phyloP scores from a whole-genome alignment of 2,329 filamentous ascomycete genomes.

The Colletotrichum tabaci region DNA sequence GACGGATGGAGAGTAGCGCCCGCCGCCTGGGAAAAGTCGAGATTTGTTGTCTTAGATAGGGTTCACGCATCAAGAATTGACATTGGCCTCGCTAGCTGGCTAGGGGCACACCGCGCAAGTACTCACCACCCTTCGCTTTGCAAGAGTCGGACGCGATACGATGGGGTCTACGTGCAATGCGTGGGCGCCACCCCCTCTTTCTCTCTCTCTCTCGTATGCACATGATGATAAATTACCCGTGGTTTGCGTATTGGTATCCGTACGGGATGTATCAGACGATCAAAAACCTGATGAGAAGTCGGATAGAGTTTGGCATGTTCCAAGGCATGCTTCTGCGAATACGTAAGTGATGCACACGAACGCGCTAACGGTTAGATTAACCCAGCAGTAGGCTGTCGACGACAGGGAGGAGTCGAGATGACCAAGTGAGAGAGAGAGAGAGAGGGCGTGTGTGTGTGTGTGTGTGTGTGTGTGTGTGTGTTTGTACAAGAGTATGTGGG shows the following conservation, averaged over 20 bases:
- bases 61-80: conserved; percentile 12
- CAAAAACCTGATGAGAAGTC: conserved; percentile 25
- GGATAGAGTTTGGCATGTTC: conserved; percentile 38
- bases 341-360: conserved; percentile 34
- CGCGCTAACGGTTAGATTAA: conserved; percentile 28
- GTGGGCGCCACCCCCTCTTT: not conserved
- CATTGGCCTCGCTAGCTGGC: conserved; percentile 6
- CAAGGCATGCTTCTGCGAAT: conserved; percentile 33
- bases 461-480: not conserved
- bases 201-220: not conserved
- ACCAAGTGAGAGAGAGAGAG: not conserved
- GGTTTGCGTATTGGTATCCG: not conserved
- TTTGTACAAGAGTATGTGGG: too few relatives aligned
- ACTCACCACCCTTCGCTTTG: not conserved
- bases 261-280: conserved; percentile 18
- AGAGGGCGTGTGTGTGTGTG: not conserved
- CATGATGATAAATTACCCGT: not conserved
- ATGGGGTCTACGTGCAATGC: conserved; percentile 3
- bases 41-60: conserved; percentile 14
- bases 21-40: not conserved
- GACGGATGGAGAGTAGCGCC: conserved; percentile 21
- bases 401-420: conserved; percentile 1
- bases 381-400: conserved; percentile 2
- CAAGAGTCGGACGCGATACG: not conserved
- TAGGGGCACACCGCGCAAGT: not conserved